phyloP scores from a whole-genome alignment of 768 basidiomycete species.

The Leucosporidium yakuticum region DNA sequence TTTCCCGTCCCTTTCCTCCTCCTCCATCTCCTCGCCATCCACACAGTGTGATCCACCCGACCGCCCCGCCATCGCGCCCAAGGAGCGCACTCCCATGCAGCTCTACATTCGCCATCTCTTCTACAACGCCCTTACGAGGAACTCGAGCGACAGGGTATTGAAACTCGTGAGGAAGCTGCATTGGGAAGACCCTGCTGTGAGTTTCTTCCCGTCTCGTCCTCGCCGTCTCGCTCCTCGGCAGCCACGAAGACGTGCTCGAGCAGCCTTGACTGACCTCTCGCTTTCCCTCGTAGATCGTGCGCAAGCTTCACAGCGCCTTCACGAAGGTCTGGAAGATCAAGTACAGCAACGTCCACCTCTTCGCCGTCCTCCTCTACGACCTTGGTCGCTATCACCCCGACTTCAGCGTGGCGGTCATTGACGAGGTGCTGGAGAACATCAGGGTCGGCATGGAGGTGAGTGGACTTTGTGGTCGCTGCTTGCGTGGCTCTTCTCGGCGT shows the following conservation, averaged over 20 bases:
- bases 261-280: not conserved
- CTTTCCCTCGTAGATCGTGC: constrained; percentile 49
- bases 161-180: constrained; percentile 87
- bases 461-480: not conserved
- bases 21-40: too few relatives aligned
- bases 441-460: constrained; percentile 70
- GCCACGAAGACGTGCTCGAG: not conserved
- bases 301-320: constrained; percentile 76
- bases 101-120: constrained; percentile 94
- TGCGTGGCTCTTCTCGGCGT: too few relatives aligned
- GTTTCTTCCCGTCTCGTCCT: constrained; percentile 10
- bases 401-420: constrained; percentile 80
- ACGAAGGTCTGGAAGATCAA: constrained; percentile 99
- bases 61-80: constrained; percentile 74
- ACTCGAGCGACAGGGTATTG: constrained; percentile 90
- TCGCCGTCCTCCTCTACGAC: constrained; percentile 93
- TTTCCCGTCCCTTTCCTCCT: too few relatives aligned
- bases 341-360: constrained; percentile 75
- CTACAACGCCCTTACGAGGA: constrained; percentile 85
- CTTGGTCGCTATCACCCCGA: constrained; percentile 86
- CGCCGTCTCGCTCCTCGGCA: not conserved
- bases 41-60: constrained; percentile 97
- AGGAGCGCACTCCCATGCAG: constrained; percentile 77
- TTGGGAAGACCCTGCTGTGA: constrained; percentile 69
- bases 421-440: constrained; percentile 90